Evolutionary conservation across 768 basidiomycete genomes (phyloP), one percentile per base, ranked within the genome.

Genomic region (Pleurotus ostreatus): DNA sequence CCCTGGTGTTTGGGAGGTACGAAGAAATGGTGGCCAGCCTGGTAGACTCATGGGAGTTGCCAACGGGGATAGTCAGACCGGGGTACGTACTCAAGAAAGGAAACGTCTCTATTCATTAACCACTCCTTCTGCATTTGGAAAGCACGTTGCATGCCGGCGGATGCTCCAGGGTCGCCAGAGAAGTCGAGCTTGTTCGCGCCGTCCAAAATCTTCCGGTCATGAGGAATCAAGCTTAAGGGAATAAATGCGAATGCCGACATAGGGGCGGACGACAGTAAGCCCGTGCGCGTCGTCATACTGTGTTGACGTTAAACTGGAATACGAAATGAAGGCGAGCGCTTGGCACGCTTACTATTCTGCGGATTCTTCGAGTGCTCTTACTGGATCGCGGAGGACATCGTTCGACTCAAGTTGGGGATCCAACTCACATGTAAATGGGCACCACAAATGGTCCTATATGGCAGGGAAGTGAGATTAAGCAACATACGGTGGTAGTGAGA

Each of bases 171-270:
- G 9, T 22, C 39, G 23, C 38, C 20, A 39, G 16, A 5, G 13
- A 40, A 3, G 16, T 20, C 5, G 6, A 26, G 39, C 15, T 11
- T 11, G n/a, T 12, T 22, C 16, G 18, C 39, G 9, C 4, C 51
- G 9, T 53, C 39, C 37, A 15, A 12, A 22, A 22, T 16, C 8
- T 43, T 53, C 16, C n/a, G 25, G 25, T 53, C 18, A 18, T 41
- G 51, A 11, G 51, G 41, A 15, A 53, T 41, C n/a, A 39, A 22
- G 23, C 20, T 15, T 2, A 53, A 9, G 8, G 51, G 51, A 20
- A 53, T 37, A n/a, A 53, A 53, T 16, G 51, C 51, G 20, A 53
- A 53, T 6, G 51, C 51, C 16, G 51, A 53, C 51, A 53, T 53
- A 23, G 51, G 51, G 4, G 51, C 20, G 20, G 51, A 37, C 15